Base-by-base conservation (phyloP, 2,329 filamentous ascomycete genomes). In the Colletotrichum tabaci region DNA sequence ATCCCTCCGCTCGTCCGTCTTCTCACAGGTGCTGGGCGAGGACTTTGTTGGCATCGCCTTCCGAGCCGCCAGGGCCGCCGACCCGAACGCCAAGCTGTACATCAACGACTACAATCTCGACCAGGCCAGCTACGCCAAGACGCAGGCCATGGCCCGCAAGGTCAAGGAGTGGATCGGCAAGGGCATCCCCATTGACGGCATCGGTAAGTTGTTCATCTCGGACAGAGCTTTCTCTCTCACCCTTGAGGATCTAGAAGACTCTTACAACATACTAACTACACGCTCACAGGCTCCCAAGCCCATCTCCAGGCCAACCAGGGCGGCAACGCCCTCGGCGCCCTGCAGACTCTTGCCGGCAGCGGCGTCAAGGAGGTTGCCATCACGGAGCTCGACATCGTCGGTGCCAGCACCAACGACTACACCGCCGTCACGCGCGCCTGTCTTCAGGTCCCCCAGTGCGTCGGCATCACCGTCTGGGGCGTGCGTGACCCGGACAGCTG, bases 71-170 rank as follows among this genome's bases (percentile, higher is more conserved):
- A 87, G 88, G 62, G 85, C 85, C 10, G 91, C 90, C 16, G 92
- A 94, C 79, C 91, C 92, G 2, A 76, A 81, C 67, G 91, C 90
- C 3, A 92, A 91, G 81, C 85, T 94, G 49, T 95, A 93, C 84
- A 93, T 94, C 82, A 95, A 94, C 81, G 92, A 94, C 79, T 89
- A 87, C 82, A 93, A 92, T 83, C 87, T 93, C 63, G 91, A 93
- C 81, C 84, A 80, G 53, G 86, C 90, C 21, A 85, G 76, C 74
- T 87, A 87, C 76, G 83, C 86, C 74, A 94, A 94, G 84, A 84
- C 84, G 46, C 82, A 76, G 26, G 85, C 85, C 57, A 88, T 92
- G 84, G 84, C 87, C 5, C 79, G 77, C 46, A 83, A 90, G 76
- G 91, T 94, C 74, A 87, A 88, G 77, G 87, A 90, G 77, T 93